These are phyloP conservation scores for Climacium dendroides DNA, from an alignment of 225 moss, liverwort and hornwort species.

Conservation along the genomic window DNA sequence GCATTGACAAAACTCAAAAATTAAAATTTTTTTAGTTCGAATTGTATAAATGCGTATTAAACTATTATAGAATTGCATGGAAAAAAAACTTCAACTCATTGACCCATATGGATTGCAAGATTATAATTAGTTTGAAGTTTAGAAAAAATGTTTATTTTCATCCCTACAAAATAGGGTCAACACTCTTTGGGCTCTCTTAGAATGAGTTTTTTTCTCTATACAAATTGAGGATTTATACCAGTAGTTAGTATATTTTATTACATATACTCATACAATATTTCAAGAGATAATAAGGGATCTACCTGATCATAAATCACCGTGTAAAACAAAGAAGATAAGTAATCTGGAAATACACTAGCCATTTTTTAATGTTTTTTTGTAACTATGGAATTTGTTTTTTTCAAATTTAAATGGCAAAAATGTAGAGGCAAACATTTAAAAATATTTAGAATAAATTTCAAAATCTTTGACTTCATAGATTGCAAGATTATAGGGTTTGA, in stretches of 20 bases:
- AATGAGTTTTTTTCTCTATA: not conserved
- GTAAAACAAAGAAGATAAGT: rapidly evolving
- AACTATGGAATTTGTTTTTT: too few species aligned
- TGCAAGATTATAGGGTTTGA: not conserved
- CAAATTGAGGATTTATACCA: not conserved
- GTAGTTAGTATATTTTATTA: not conserved
- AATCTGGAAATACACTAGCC: rapidly evolving
- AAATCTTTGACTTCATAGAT: not conserved
- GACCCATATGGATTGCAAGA: not conserved
- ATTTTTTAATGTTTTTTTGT: not conserved
- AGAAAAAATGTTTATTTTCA: too few species aligned
- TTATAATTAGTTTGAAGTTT: not conserved
- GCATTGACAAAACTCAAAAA: not conserved
- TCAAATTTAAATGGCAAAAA: not conserved
- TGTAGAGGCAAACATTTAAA: not conserved
- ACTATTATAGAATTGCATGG: not conserved
- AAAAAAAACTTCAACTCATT: not conserved
- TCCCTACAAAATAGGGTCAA: not conserved
- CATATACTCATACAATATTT: not conserved
- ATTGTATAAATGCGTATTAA: not conserved
- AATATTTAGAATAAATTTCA: not conserved
- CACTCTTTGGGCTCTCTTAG: not conserved
- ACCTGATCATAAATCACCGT: not conserved
- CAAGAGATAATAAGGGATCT: not conserved
- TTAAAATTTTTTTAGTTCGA: too few species aligned